Evolutionary conservation across 1,284 basidiomycete species (phyloP), one percentile per base, ranked within the genome.

Genomic region (Abortiporus biennis): DNA sequence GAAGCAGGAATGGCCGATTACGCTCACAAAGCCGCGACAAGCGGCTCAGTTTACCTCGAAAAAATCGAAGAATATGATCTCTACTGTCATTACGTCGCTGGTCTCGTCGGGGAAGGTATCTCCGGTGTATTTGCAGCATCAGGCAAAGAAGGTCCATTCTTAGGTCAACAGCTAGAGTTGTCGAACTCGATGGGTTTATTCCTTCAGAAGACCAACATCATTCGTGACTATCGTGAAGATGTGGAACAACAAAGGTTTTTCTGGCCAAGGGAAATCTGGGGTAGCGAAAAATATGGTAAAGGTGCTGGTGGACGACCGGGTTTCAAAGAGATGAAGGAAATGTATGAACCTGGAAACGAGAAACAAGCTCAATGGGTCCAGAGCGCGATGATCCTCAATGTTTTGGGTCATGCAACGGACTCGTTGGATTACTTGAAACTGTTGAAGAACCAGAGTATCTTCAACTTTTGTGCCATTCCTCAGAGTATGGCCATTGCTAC

Each of bases 11-110:
- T 99, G 96, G 92, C 95, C 23, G 91, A 95, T 63, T 98, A 89
- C 60, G 82, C 89, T 2, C 86, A 92, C 56, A 80, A 85, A 53
- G 84, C 90, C 4, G 85, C 81, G 1, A 77, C 78, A 11, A 79
- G 80, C 3, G 73, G 77, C 39, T 69, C 74, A 33, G 75, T 84
- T 39, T 86, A 85, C 58, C 71, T 94, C 46, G 74, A 80, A 44
- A 80, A 82, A 8, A 67, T 91, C 48, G 70, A 78, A 35, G 92
- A 97, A 54, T 97, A 95, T 65, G 92, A 98, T 62, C 75, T 98
- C 9, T 99, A 99, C 69, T 99, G 96, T 62, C 95, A 99, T 66
- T 98, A 96, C 62, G 96, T 98, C 49, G 96, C 95, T 2, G 96
- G 95, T 2, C 81, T 99, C 44, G 95, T 99, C 47, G 96, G 95